Base-by-base conservation (phyloP, 2,329 filamentous ascomycete genomes). In the Colletotrichum higginsianum region DNA sequence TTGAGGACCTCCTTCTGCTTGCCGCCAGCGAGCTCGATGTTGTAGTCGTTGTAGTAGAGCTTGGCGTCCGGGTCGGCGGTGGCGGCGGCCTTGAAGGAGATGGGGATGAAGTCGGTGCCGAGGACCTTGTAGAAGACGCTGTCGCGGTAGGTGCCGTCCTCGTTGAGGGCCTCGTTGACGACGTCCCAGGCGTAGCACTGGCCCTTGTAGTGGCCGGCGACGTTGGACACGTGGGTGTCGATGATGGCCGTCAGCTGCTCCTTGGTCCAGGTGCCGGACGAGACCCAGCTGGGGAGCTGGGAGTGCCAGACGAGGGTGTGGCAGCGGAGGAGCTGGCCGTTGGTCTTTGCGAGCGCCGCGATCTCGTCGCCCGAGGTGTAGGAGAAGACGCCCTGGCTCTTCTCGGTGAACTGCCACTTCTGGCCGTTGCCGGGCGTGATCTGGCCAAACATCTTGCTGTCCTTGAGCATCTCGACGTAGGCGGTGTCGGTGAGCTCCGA, bases 361-460 rank as follows among this genome's bases (percentile, higher is more conserved):
- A 89, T 82, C 44, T 85, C 83, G 61, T 93, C 89, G 49, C 88
- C 91, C 2, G 83, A 80, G 7, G 84, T 84, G 79, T 86, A 93
- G 76, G 85, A 86, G 83, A 93, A 93, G 56, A 83, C 78, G 46
- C 84, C 85, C 56, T 85, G 86, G 50, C 81, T 78, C 0, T 89
- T 88, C 83, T 94, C 89, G 18, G 85, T 91, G 73, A 85, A 83
- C 71, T 90, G 85, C 90, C 90, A 93, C 84, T 90, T 87, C 79
- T 90, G 87, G 3, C 86, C 85, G 78, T 93, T 93, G 60, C 87
- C 88, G 0, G 90, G 89, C 0, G 90, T 92, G 35, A 92, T 84
- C 78, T 90, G 87, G 42, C 91, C 91, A 75, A 92, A 93, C 79
- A 91, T 83, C 63, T 84, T 82, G 76, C 92, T 89, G 77, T 90